Base-by-base conservation (phyloP, 352 stramenopile genomes). In the Bremia lactucae region DNA sequence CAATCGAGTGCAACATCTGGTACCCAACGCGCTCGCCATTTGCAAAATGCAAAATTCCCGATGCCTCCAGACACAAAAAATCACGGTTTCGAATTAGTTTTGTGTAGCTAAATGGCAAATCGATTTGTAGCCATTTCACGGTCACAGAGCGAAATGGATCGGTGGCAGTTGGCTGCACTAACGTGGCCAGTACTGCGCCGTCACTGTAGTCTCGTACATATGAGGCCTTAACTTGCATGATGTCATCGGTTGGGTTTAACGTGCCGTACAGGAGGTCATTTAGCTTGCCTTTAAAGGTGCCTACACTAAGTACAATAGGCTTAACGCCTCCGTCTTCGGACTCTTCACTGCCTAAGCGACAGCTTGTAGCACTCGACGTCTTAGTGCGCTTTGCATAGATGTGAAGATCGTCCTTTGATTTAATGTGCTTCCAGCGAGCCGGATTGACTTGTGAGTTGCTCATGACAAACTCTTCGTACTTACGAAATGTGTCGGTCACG, bases 1-100 rank as follows among this genome's bases (percentile, higher is more conserved):
- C 48, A 9, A 84, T 62, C 19, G 67, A 81, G 50, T 81, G 72
- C 33, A 76, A 55, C 16, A 85, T 53, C 25, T 77, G 49, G 58
- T 67, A 85, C n/a, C 72, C 72, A 11, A 83, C 29, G 3, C 40
- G 46, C 14, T 55, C 39, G 1, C 46, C 40, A 31, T 46, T 60
- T 11, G 52, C n/a, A 13, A 55, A 51, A 19, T 48, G 35, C 7
- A 55, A 13, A 10, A 55, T 47, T 2, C 52, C 52, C 10, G 52
- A 51, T 0, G 26, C 46, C 18, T 60, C 52, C 2, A 55, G 23
- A 21, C 40, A 61, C 0, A 61, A 29, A 10, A 49, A 61, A 8
- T 61, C 52, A 2, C 41, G 52, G 26, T 51, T 42, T 20, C 31
- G 51, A 16, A 49, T 39, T 2, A 56, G n/a, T 7, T 46, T 52